phyloP scores from a whole-genome alignment of 495 filamentous ascomycete species.

The Tuber umbilicatum region DNA sequence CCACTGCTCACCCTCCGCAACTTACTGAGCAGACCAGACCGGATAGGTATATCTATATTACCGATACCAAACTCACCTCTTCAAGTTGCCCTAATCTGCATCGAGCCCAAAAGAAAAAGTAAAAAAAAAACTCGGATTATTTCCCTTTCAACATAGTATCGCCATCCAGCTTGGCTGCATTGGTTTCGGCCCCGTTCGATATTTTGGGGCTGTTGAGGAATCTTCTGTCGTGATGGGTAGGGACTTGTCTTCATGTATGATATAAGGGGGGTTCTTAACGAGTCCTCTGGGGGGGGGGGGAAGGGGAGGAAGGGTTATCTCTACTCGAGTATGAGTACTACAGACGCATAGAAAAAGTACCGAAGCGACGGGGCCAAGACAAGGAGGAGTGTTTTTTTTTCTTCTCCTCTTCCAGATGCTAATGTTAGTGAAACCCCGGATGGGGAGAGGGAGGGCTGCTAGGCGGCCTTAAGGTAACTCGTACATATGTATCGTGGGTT shows the following conservation, averaged over 20 bases:
- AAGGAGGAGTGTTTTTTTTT: not conserved
- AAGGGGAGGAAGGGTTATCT: not conserved
- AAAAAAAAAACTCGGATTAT: not conserved
- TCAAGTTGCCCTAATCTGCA: not conserved
- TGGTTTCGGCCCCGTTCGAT: not conserved
- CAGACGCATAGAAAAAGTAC: not conserved
- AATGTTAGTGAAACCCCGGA: not conserved
- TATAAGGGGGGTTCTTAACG: not conserved
- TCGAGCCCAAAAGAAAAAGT: not conserved
- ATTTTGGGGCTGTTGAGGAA: not conserved
- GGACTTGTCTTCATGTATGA: not conserved
- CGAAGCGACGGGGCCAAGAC: not conserved
- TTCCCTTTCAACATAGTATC: not conserved
- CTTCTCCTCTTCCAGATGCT: not conserved
- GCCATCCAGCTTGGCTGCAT: not conserved
- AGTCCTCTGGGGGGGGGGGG: not conserved
- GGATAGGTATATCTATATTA: not conserved
- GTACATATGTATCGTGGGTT: not conserved
- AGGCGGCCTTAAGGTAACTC: not conserved
- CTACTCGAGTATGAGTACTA: too few species aligned
- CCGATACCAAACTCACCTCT: not conserved
- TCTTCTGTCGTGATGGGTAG: not conserved
- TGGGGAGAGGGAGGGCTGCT: not conserved
- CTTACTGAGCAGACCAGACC: not conserved
- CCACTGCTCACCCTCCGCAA: not conserved